Evolutionary conservation across 139 green algal genomes (phyloP).

Genomic region (Tetraselmis striata): DNA sequence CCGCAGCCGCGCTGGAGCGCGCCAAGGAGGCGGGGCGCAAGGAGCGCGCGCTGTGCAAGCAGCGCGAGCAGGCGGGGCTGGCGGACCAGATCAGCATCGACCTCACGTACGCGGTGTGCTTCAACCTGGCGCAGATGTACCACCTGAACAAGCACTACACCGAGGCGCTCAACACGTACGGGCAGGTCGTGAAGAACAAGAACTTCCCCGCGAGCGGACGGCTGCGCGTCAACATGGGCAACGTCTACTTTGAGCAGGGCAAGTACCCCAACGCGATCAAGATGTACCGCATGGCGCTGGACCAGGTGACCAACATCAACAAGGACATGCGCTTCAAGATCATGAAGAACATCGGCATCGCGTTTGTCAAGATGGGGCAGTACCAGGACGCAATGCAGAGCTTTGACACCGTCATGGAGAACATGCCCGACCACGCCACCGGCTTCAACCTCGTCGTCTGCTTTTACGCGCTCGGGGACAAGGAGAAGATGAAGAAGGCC

Average conservation of each 20-base stretch:
- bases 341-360: constrained; percentile 76
- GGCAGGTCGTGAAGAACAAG: constrained; percentile 61
- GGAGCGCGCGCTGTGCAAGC: constrained; percentile 62
- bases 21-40: constrained; percentile 64
- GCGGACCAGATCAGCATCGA: constrained; percentile 63
- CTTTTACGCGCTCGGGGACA: constrained; percentile 63
- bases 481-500: constrained; percentile 63
- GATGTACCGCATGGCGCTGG: constrained; percentile 85
- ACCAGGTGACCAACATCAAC: constrained; percentile 50
- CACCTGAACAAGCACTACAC: constrained; percentile 52
- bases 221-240: constrained; percentile 84
- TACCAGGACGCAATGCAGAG: constrained; percentile 66
- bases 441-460: constrained; percentile 81
- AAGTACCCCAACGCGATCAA: constrained; percentile 60
- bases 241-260: constrained; percentile 69
- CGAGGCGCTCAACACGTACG: constrained; percentile 72
- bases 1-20: constrained; percentile 53
- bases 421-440: constrained; percentile 61
- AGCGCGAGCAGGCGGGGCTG: constrained; percentile 43
- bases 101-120: constrained; percentile 56
- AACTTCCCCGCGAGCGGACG: constrained; percentile 38
- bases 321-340: constrained; percentile 58
- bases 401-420: constrained; percentile 60
- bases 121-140: constrained; percentile 54
- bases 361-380: constrained; percentile 72